A percentile compares a stretch with the other conserved stretches of the same genome.
Evolutionary conservation across 2,329 filamentous ascomycete species (phyloP).

Genomic region (Cladosporium sp.): DNA sequence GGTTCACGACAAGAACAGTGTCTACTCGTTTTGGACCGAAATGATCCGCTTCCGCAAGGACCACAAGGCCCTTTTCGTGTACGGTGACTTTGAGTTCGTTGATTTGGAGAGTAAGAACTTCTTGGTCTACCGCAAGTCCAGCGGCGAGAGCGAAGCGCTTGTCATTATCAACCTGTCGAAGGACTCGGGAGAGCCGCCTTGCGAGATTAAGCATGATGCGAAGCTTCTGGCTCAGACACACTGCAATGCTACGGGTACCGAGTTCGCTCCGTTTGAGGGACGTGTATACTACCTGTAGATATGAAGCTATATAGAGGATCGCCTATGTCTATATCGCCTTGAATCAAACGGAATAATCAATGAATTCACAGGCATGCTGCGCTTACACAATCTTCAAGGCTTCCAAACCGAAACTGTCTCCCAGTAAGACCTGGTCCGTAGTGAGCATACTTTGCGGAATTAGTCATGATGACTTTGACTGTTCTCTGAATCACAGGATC

Average conservation of each 20-base stretch:
- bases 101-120: slow-evolving; percentile 49
- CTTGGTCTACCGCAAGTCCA: slow-evolving; percentile 35
- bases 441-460: slow-evolving; percentile 47
- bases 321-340: no score
- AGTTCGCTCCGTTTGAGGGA: slow-evolving; percentile 1
- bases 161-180: slow-evolving; percentile 8
- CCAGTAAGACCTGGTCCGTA: slow-evolving; percentile 32
- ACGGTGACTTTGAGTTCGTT: slow-evolving; percentile 59
- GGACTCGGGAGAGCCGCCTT: neutral
- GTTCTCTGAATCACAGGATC: slow-evolving; percentile 35
- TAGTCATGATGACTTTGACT: slow-evolving; percentile 38
- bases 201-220: neutral
- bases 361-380: slow-evolving; percentile 10
- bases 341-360: no score
- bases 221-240: slow-evolving; percentile 2
- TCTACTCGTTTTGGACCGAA: slow-evolving; percentile 59
- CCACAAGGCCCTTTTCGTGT: slow-evolving; percentile 61
- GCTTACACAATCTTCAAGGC: slow-evolving; percentile 23
- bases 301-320: no score
- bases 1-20: slow-evolving; percentile 44
- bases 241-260: neutral
- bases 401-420: slow-evolving; percentile 23
- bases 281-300: neutral
- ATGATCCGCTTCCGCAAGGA: slow-evolving; percentile 54
- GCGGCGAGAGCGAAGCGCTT: neutral